phyloP scores from a whole-genome alignment of 371 early-diverging fungal species.

The Antonospora locustae region DNA sequence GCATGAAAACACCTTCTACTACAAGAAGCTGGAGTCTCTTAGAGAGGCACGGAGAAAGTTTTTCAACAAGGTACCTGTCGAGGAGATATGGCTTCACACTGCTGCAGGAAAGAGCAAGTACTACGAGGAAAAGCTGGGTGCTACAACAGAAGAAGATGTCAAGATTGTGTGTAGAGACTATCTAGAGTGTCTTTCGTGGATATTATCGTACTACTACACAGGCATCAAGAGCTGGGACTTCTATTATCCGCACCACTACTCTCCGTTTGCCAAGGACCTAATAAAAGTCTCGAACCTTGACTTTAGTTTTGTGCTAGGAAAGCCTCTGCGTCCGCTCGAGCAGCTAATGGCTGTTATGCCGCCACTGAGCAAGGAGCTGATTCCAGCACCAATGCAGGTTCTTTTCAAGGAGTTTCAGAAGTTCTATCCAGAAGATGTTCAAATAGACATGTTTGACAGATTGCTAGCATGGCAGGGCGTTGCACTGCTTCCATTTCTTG shows the following conservation, averaged over 20 bases:
- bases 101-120: slow-evolving; percentile 40
- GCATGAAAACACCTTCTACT: slow-evolving; percentile 41
- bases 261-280: slow-evolving; percentile 82
- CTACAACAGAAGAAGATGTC: slow-evolving; percentile 33
- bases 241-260: slow-evolving; percentile 92
- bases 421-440: slow-evolving; percentile 75
- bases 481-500: slow-evolving; percentile 49
- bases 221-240: slow-evolving; percentile 89
- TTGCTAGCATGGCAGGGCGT: slow-evolving; percentile 81
- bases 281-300: slow-evolving; percentile 58
- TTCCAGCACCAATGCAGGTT: slow-evolving; percentile 63
- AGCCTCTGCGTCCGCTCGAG: slow-evolving; percentile 78
- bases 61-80: slow-evolving; percentile 10
- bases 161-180: slow-evolving; percentile 62
- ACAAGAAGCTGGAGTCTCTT: slow-evolving; percentile 26
- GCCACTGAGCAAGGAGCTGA: slow-evolving; percentile 62
- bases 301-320: slow-evolving; percentile 60
- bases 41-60: slow-evolving; percentile 6
- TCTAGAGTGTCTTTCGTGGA: slow-evolving; percentile 90
- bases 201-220: slow-evolving; percentile 81
- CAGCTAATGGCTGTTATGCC: slow-evolving; percentile 94
- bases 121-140: slow-evolving; percentile 44
- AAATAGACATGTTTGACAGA: slow-evolving; percentile 87
- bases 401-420: slow-evolving; percentile 73
- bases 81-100: slow-evolving; percentile 31